These are phyloP conservation scores for Ustilago crameri DNA, from an alignment of 1,284 basidiomycete species.

Conservation along the genomic window DNA sequence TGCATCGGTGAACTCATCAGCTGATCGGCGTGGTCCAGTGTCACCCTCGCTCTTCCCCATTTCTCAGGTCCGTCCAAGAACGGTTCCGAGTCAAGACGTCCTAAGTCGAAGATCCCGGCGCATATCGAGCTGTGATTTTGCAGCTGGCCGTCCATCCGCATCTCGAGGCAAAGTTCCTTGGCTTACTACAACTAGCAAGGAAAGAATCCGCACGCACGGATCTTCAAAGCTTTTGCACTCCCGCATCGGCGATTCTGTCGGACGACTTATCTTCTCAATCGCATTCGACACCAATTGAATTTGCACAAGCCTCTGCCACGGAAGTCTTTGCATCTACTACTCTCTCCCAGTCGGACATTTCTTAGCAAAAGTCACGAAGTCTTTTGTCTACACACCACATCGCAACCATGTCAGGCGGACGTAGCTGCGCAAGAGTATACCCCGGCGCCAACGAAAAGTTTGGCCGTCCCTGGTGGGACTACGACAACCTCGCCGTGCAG, in stretches of 20 bases:
- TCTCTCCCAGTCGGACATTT: too few species aligned
- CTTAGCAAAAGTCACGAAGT: too few species aligned
- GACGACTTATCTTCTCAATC: neutral
- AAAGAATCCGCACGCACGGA: neutral
- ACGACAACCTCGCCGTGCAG: slow-evolving; percentile 69
- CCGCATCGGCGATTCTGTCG: neutral
- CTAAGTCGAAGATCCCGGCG: too few species aligned
- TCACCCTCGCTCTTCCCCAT: too few species aligned
- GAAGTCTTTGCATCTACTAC: neutral
- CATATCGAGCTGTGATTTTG: too few species aligned
- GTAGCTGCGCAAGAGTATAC: slow-evolving; percentile 71
- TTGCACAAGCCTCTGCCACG: neutral
- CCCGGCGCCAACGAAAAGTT: slow-evolving; percentile 74
- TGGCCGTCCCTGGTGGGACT: slow-evolving; percentile 75
- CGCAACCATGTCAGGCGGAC: slow-evolving; percentile 37
- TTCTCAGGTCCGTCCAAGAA: too few species aligned
- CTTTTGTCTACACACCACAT: neutral
- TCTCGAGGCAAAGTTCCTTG: too few species aligned
- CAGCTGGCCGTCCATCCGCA: too few species aligned
- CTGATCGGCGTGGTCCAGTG: too few species aligned
- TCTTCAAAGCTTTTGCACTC: neutral
- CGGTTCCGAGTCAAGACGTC: too few species aligned
- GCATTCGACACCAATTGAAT: too few species aligned
- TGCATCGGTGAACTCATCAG: neutral
- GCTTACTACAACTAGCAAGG: too few species aligned